Conservation (phyloP, 495 filamentous ascomycete genomes). For the Aspergillus leporis region DNA sequence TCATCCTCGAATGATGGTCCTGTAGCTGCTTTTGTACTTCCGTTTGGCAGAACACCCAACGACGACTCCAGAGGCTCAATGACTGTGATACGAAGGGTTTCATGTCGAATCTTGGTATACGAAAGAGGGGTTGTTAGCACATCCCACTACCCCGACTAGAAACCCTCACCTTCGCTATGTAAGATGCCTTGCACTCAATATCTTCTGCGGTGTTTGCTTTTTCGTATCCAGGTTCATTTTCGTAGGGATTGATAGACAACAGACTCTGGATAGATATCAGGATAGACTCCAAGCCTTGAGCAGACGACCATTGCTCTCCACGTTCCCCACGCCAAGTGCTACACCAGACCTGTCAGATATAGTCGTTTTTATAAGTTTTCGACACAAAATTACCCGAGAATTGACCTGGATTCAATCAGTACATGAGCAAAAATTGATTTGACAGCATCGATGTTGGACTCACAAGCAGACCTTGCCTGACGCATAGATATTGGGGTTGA, state of each 20-base stretch:
- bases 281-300: conserved; percentile 92
- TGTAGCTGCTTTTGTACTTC: conserved; percentile 34
- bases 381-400: conserved; percentile 66
- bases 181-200: conserved; percentile 74
- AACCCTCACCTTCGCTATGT: conserved; percentile 73
- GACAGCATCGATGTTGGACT: conserved; percentile 11
- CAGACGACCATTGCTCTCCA: conserved; percentile 93
- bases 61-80: conserved; percentile 82
- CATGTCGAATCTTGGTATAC: conserved; percentile 74
- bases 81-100: conserved; percentile 83
- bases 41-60: conserved; percentile 61
- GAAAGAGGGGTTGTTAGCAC: neutral
- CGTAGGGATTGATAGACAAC: conserved; percentile 91
- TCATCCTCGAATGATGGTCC: conserved; percentile 34
- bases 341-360: conserved; percentile 22
- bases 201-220: conserved; percentile 65
- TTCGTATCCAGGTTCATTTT: conserved; percentile 94
- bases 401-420: conserved; percentile 62
- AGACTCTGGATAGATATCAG: conserved; percentile 94
- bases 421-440: neutral
- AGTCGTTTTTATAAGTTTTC: neutral
- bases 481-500: conserved; percentile 97
- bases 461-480: conserved; percentile 90
- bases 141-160: neutral
- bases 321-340: conserved; percentile 92